A percentile compares a stretch with the other conserved stretches of the same genome.
Conservation (phyloP, 768 basidiomycete genomes). For the Leucosporidium scottii region DNA sequence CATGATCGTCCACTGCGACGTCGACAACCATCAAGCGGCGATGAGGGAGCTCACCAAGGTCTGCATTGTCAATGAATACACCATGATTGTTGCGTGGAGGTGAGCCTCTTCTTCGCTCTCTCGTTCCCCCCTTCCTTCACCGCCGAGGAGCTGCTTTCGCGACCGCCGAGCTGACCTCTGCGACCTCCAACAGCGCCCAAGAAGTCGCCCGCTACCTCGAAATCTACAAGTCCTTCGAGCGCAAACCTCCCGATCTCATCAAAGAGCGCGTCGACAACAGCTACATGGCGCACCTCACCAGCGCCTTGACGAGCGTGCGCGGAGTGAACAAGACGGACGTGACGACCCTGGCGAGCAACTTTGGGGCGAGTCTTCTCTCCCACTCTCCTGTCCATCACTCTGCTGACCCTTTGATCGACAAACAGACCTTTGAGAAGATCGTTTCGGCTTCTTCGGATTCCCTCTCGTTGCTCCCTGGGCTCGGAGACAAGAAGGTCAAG, state of each 20-base stretch:
- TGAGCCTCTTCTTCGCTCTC: conserved; percentile 43
- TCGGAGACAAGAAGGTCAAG: conserved; percentile 40
- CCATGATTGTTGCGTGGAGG: conserved; percentile 88
- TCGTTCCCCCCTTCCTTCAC: not conserved
- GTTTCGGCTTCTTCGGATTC: conserved; percentile 64
- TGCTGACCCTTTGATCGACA: conserved; percentile 1
- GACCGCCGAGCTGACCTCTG: not conserved
- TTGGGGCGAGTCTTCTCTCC: conserved; percentile 59
- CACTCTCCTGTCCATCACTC: too few species aligned
- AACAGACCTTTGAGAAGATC: conserved; percentile 78
- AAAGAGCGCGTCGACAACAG: conserved; percentile 90
- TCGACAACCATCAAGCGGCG: conserved; percentile 83
- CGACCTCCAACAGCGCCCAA: conserved; percentile 55
- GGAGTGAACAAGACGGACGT: conserved; percentile 98
- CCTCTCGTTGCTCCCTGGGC: conserved; percentile 76
- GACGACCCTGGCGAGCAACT: conserved; percentile 79
- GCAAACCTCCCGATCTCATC: conserved; percentile 85
- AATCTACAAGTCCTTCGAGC: conserved; percentile 87
- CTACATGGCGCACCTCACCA: conserved; percentile 70
- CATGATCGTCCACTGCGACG: conserved; percentile 81
- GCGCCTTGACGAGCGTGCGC: conserved; percentile 75
- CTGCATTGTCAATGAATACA: conserved; percentile 77
- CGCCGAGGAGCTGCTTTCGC: not conserved
- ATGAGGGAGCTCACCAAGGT: conserved; percentile 90
- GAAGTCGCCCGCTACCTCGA: conserved; percentile 88